phyloP scores from a whole-genome alignment of 2,329 filamentous ascomycete genomes.

The Parafenestella ontariensis region DNA sequence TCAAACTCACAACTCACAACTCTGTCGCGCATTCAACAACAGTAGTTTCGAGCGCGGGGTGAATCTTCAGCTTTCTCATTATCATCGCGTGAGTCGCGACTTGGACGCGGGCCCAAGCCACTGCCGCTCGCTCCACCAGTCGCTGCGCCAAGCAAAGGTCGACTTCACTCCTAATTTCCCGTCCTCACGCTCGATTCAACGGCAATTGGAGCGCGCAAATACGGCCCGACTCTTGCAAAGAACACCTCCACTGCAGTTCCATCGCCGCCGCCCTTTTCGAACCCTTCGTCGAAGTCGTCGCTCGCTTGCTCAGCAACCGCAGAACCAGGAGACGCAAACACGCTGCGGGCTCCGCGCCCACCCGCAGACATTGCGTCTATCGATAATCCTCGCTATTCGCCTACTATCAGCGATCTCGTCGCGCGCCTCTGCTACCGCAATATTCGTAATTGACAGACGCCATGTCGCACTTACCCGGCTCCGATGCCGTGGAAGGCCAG shows the following conservation, averaged over 20 bases:
- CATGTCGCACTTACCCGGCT: slow-evolving; percentile 32
- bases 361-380: slow-evolving; percentile 24
- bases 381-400: slow-evolving; percentile 28
- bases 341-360: slow-evolving; percentile 30
- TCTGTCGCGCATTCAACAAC: not conserved
- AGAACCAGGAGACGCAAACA: slow-evolving; percentile 15
- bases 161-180: slow-evolving; percentile 46
- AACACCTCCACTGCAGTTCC: slow-evolving; percentile 1
- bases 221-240: slow-evolving; percentile 22
- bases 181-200: slow-evolving; percentile 28
- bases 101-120: slow-evolving; percentile 29
- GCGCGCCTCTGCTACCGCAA: slow-evolving; percentile 22
- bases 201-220: slow-evolving; percentile 32
- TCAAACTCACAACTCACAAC: slow-evolving; percentile 1
- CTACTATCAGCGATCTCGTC: slow-evolving; percentile 20
- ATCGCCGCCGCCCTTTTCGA: slow-evolving; percentile 11
- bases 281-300: slow-evolving; percentile 10
- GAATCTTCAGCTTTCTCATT: slow-evolving; percentile 1
- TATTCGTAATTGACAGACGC: slow-evolving; percentile 8
- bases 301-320: slow-evolving; percentile 29
- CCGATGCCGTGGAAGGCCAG: slow-evolving; percentile 16
- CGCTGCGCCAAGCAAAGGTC: slow-evolving; percentile 41
- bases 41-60: slow-evolving; percentile 5
- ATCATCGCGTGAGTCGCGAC: slow-evolving; percentile 19
- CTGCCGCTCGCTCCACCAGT: slow-evolving; percentile 35